Evolutionary conservation across 2,329 filamentous ascomycete species (phyloP), one percentile per base, ranked within the genome.

Genomic region (Calycina marina): DNA sequence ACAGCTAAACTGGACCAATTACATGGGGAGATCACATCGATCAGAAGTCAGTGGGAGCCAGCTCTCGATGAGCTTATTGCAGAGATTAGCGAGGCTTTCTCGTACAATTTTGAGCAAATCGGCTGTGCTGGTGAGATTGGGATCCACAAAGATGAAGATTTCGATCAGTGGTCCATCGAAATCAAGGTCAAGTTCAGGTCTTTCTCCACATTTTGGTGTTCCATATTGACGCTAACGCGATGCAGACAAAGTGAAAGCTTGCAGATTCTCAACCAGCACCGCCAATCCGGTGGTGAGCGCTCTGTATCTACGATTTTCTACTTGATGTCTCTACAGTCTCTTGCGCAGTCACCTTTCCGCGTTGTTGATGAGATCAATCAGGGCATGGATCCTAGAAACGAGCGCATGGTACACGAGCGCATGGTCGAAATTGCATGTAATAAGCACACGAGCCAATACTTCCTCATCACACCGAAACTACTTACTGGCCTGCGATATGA

Each of bases 321-420:
- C 60, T 82, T 98, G 35, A 96, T 98, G 86, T 84, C 90, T 4
- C 70, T 98, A 15, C 90, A 98, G 56, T 82, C 82, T 30, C 76
- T 98, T 48, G 88, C 90, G 11, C 80, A 85, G 48, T 85, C 86
- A 3, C 90, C 90, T 1, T 98, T 98, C 69, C 84, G 90, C 32
- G 88, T 98, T 30, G 90, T 98, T 37, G 90, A 98, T 57, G 90
- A 98, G 61, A 98, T 98, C 65, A 98, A 98, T 53, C 90, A 98
- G 59, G 90, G 90, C 44, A 98, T 98, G 90, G 90, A 98, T 55
- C 90, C 88, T 26, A 77, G 90, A 48, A 98, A 98, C 57, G 90
- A 98, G 59, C 81, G 90, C 46, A 92, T 94, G 72, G 86, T 98
- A 11, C 90, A 98, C 59, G 84, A 88, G 53, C 82, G 90, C 41